Percentiles rank a stretch among this genome's conserved stretches.
Conservation (phyloP, 495 filamentous ascomycete genomes). For the Delitschia confertaspora region DNA sequence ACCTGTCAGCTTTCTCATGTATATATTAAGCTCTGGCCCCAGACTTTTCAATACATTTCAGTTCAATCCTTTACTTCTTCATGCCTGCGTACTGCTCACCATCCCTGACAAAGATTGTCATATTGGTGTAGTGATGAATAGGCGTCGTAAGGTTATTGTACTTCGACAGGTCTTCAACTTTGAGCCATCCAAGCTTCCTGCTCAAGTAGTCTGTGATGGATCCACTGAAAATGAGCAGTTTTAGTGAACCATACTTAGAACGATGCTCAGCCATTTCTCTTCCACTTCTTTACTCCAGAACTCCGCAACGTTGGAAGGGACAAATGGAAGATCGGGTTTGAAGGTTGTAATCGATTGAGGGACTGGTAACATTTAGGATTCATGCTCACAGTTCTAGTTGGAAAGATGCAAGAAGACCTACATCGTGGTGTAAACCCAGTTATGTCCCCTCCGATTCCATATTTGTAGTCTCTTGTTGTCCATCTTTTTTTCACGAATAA, state of each 20-base stretch:
- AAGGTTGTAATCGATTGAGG: neutral
- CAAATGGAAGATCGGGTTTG: neutral
- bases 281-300: neutral
- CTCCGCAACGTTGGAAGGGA: neutral
- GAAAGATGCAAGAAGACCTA: neutral
- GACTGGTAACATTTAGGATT: neutral
- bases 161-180: neutral
- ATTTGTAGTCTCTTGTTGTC: too few relatives aligned
- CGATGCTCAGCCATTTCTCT: conserved; percentile 5
- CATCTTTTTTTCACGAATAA: too few relatives aligned
- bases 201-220: too few relatives aligned
- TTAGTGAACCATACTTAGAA: neutral
- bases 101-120: too few relatives aligned
- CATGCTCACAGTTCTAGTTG: neutral
- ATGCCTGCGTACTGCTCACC: too few relatives aligned
- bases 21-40: too few relatives aligned
- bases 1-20: too few relatives aligned
- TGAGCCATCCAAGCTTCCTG: conserved; percentile 2
- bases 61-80: too few relatives aligned
- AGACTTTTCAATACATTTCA: too few relatives aligned
- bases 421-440: conserved; percentile 1
- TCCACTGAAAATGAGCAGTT: too few relatives aligned
- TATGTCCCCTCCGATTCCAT: neutral
- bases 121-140: conserved; percentile 4
- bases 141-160: conserved; percentile 3